Evolutionary conservation across 176 grass and related monocot species (phyloP).

Genomic region (Carex littledalei): DNA sequence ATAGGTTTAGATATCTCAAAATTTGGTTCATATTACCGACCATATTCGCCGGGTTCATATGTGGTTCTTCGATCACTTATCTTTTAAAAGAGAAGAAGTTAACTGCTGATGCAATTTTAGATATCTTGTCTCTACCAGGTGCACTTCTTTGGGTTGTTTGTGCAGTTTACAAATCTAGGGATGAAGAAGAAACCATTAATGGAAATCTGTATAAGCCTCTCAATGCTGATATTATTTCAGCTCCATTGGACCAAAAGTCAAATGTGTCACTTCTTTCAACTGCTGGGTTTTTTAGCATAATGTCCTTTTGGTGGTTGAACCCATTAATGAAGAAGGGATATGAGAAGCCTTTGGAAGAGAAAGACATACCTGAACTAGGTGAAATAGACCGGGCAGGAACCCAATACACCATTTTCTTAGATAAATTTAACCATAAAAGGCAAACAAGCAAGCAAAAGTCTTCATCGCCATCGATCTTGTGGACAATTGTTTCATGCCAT

Average conservation of each 20-base stretch:
- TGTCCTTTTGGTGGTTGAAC: slow-evolving; percentile 94
- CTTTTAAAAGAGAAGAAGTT: slow-evolving; percentile 30
- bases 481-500: slow-evolving; percentile 76
- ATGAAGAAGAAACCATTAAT: slow-evolving; percentile 14
- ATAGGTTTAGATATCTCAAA: slow-evolving; percentile 29
- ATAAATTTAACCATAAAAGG: slow-evolving; percentile 40
- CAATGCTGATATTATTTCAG: slow-evolving; percentile 21
- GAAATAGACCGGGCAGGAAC: slow-evolving; percentile 41
- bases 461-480: slow-evolving; percentile 38
- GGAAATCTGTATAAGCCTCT: slow-evolving; percentile 50
- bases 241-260: slow-evolving; percentile 22
- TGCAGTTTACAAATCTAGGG: slow-evolving; percentile 16
- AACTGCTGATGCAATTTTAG: slow-evolving; percentile 35
- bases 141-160: slow-evolving; percentile 39
- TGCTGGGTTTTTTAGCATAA: slow-evolving; percentile 54
- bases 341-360: slow-evolving; percentile 71
- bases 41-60: slow-evolving; percentile 34
- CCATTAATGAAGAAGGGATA: slow-evolving; percentile 77
- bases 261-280: slow-evolving; percentile 43
- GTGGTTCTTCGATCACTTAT: slow-evolving; percentile 40
- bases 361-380: slow-evolving; percentile 61
- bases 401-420: slow-evolving; percentile 50
- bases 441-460: slow-evolving; percentile 15
- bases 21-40: slow-evolving; percentile 26
- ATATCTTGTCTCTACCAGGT: slow-evolving; percentile 53